Evolutionary conservation across 106 monocot genomes (phyloP).

Genomic region (Acorus calamus): DNA sequence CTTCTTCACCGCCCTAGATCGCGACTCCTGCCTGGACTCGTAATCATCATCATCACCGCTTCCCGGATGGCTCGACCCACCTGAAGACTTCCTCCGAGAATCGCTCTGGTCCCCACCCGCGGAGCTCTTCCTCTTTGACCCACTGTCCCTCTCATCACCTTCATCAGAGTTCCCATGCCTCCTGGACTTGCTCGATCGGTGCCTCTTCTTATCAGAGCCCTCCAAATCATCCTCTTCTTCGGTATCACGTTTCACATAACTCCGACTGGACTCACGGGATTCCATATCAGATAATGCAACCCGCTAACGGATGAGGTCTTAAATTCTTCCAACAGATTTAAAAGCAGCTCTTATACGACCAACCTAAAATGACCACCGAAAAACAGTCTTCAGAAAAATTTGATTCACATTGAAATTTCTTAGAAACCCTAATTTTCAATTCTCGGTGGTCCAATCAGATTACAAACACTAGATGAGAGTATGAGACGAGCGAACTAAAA

Average conservation of each 20-base stretch:
- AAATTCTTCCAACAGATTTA: no score
- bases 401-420: no score
- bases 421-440: no score
- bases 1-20: conserved; percentile 43
- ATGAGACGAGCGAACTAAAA: no score
- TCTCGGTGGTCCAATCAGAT: no score
- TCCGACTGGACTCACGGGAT: conserved; percentile 25
- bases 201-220: conserved; percentile 42
- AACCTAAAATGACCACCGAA: no score
- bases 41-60: conserved; percentile 59
- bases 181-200: conserved; percentile 40
- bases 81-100: conserved; percentile 18
- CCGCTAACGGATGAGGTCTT: not conserved
- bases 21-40: conserved; percentile 30
- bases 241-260: conserved; percentile 32
- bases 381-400: no score
- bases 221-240: conserved; percentile 49
- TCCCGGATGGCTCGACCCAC: conserved; percentile 17
- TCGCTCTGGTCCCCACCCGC: conserved; percentile 20
- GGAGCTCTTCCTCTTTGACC: conserved; percentile 20
- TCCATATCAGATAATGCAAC: conserved; percentile 57
- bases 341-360: no score
- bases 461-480: no score
- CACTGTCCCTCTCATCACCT: conserved; percentile 27
- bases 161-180: conserved; percentile 28